Base-by-base conservation (phyloP, 2,329 filamentous ascomycete genomes). In the Beauveria bassiana region DNA sequence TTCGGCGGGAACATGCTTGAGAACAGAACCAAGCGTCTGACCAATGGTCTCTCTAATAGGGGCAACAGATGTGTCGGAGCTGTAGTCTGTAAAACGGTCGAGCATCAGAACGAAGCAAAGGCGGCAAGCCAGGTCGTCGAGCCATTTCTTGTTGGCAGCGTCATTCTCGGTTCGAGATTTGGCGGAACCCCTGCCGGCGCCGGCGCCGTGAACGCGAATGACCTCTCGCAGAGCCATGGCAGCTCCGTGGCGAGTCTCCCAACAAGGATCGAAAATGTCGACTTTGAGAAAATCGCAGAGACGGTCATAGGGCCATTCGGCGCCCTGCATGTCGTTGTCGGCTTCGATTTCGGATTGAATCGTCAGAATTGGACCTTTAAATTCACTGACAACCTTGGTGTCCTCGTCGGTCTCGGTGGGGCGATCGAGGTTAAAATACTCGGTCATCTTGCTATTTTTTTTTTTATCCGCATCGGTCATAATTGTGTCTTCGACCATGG, bases 31-130 rank as follows among this genome's bases (percentile, higher is more conserved):
- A 16, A 99, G 80, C 2, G 93, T 93, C 75, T 99, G 95, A 51
- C 95, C 95, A 46, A 96, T 90, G 0, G 93, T 96, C 77, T 99
- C 95, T 66, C 95, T 84, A 65, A 99, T 97, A 0, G 95, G 95
- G 0, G 95, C 95, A 46, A 99, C 92, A 1, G 96, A 96, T 59
- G 91, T 99, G 73, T 99, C 95, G 5, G 93, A 96, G 63, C 96
- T 95, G 76, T 97, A 99, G 71, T 99, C 95, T 61, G 93, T 96
- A 71, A 99, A 99, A 59, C 93, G 87, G 75, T 99, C 95, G 18
- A 99, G 86, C 87, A 99, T 97, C 69, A 99, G 88, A 58, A 99
- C 93, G 71, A 91, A 96, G 73, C 93, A 93, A 54, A 99, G 83
- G 28, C 95, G 89, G 69, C 93, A 97, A n/a, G 93, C 91, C 57